These are phyloP conservation scores for Chenopodium quinoa DNA, from an alignment of 148 eudicot species.

Conservation along the genomic window DNA sequence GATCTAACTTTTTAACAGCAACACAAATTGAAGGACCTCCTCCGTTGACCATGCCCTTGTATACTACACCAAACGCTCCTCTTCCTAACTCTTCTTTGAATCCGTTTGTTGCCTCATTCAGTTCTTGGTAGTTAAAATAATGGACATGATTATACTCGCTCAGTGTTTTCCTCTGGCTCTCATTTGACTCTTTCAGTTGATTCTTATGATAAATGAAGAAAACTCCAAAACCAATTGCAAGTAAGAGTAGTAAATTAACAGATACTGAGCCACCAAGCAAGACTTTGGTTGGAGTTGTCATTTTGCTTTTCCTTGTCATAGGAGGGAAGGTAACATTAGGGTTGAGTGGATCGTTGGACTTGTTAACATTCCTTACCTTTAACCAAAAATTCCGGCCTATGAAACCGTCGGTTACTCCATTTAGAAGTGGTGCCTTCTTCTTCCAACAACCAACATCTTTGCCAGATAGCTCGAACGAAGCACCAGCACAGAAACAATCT, in stretches of 20 bases:
- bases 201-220: slow-evolving; percentile 10
- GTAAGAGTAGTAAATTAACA: slow-evolving; percentile 19
- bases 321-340: too few species aligned
- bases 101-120: slow-evolving; percentile 38
- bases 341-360: too few species aligned
- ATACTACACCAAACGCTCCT: slow-evolving; percentile 36
- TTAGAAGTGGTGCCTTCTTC: too few species aligned
- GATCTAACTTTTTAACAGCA: slow-evolving; percentile 20
- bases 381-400: too few species aligned
- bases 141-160: slow-evolving; percentile 18
- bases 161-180: neutral
- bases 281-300: slow-evolving; percentile 7
- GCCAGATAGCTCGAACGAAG: too few species aligned
- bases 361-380: too few species aligned
- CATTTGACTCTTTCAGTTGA: neutral
- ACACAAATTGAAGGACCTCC: neutral
- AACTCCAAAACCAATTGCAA: slow-evolving; percentile 14
- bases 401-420: too few species aligned
- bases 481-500: too few species aligned
- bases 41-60: slow-evolving; percentile 41
- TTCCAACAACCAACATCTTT: too few species aligned
- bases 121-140: slow-evolving; percentile 38
- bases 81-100: slow-evolving; percentile 41
- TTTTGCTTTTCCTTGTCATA: neutral
- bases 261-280: slow-evolving; percentile 29